Conservation (phyloP, 345 rosid species). For the Mangifera indica region DNA sequence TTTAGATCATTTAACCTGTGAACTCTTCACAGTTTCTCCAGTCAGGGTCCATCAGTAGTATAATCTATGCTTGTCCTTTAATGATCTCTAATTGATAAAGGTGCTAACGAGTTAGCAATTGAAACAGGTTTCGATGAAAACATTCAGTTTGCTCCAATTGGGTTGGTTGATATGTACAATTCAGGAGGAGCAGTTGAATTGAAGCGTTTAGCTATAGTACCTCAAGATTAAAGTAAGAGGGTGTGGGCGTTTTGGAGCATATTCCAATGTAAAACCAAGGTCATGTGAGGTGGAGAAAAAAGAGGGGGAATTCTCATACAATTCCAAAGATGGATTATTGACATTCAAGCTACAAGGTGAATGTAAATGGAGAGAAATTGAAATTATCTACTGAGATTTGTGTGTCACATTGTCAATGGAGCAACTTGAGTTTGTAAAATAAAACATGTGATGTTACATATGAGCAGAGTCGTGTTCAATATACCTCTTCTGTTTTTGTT, state of each 20-base stretch:
- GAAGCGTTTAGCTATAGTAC: constrained; percentile 5
- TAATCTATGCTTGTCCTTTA: background rate
- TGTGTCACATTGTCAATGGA: background rate
- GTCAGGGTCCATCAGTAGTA: background rate
- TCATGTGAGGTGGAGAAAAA: background rate
- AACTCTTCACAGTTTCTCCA: background rate
- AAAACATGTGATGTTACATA: background rate
- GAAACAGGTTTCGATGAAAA: constrained; percentile 14
- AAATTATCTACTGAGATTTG: background rate
- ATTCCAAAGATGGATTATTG: constrained; percentile 6
- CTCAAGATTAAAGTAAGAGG: constrained; percentile 10
- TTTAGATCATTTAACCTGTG: background rate
- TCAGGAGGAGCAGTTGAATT: constrained; percentile 31
- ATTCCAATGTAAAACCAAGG: constrained; percentile 6
- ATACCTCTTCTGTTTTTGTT: background rate
- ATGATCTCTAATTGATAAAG: background rate
- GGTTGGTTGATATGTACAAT: constrained; percentile 33
- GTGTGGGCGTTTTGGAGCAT: constrained; percentile 14
- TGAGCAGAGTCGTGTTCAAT: no score
- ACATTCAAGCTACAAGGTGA: constrained; percentile 12
- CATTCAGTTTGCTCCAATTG: constrained; percentile 34
- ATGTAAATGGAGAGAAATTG: constrained; percentile 2
- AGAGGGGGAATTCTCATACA: constrained; percentile 10
- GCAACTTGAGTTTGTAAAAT: background rate
- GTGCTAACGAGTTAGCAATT: background rate